Base-by-base conservation (phyloP, 2,329 filamentous ascomycete genomes). In the Aureobasidium musti region DNA sequence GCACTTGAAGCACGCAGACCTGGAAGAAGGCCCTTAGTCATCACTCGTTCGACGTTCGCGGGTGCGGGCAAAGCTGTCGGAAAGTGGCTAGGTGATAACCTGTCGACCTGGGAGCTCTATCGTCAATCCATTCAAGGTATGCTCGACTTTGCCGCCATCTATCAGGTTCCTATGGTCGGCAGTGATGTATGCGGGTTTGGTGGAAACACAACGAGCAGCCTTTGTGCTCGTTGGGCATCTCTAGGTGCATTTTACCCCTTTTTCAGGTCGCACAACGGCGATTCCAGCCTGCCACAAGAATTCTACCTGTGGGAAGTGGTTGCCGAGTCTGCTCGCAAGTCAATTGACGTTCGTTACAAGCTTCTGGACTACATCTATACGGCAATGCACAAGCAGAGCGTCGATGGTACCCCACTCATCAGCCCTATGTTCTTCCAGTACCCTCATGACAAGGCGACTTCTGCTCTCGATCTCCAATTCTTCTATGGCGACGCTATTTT, bases 281-380 rank as follows among this genome's bases (percentile, higher is more conserved):
- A 82, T n/a, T n/a, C n/a, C 3, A 80, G 30, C 30, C 8, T 84
- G n/a, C 74, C 76, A 3, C 90, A 92, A 73, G 90, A 92, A 74
- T 89, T 91, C 74, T 94, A 92, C 76, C 83, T 81, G 52, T 92
- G 89, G 87, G 78, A 81, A 0, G 77, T 80, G 1, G 89, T 91
- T 7, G 81, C 88, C 0, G 78, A 83, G 14, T 87, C 89, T 0
- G 89, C 89, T 0, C 84, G 83, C 66, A 88, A 86, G 67, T 88
- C 87, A n/a, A 91, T 93, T 71, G 83, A 84, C 35, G 87, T 87
- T 56, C 84, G 91, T n/a, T 93, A 93, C 78, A 82, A 85, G 37
- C 81, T 93, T 19, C 81, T 93, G 13, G 90, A 92, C 72, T 93
- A 93, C 78, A 82, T 91, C 67, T 93, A 94, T 80, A 92, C 90